These are phyloP conservation scores for Calonectria pauciramosa DNA, from an alignment of 2,329 filamentous ascomycete genomes.

Conservation along the genomic window DNA sequence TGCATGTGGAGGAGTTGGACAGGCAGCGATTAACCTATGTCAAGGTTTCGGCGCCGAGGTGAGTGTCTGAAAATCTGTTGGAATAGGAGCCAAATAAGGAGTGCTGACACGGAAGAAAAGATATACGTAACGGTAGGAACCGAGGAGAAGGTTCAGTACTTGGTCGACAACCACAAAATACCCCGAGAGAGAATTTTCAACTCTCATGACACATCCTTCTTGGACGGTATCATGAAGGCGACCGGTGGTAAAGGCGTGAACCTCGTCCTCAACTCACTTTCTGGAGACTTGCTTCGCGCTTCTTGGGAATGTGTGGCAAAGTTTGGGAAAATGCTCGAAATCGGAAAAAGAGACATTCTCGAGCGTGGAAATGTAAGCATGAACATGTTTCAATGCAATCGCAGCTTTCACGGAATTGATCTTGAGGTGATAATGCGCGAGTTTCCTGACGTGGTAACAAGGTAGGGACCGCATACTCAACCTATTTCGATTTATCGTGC, in stretches of 20 bases:
- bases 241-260: slow-evolving; percentile 51
- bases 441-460: too few relatives aligned
- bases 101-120: background rate
- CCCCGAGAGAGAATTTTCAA: slow-evolving; percentile 49
- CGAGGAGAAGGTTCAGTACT: slow-evolving; percentile 46
- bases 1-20: slow-evolving; percentile 49
- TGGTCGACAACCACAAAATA: slow-evolving; percentile 47
- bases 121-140: slow-evolving; percentile 38
- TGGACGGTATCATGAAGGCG: slow-evolving; percentile 38
- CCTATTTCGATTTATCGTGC: background rate
- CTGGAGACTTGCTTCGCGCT: slow-evolving; percentile 46
- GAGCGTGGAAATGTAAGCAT: slow-evolving; percentile 25
- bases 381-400: slow-evolving; percentile 15
- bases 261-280: slow-evolving; percentile 51
- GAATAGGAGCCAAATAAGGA: background rate
- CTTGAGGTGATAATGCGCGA: background rate
- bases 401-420: background rate
- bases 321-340: slow-evolving; percentile 53
- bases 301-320: slow-evolving; percentile 53
- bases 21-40: slow-evolving; percentile 48
- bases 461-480: background rate
- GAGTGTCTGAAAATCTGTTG: background rate
- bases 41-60: slow-evolving; percentile 42
- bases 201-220: slow-evolving; percentile 45
- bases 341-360: slow-evolving; percentile 50